Conservation (phyloP, 2,329 filamentous ascomycete species). For the Aspergillus intermedius region DNA sequence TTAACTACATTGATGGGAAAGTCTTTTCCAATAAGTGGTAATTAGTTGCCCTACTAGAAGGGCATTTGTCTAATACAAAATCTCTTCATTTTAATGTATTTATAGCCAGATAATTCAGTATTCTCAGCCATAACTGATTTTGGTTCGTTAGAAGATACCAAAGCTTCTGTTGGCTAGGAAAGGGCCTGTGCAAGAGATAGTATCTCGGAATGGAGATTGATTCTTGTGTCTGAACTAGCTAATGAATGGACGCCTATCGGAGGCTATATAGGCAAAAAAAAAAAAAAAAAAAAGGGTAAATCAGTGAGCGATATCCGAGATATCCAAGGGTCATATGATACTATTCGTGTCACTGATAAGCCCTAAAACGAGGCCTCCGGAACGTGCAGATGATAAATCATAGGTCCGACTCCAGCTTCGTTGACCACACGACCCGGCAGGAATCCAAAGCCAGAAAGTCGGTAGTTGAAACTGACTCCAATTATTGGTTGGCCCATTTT, state of each 20-base stretch:
- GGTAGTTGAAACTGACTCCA: too few relatives aligned
- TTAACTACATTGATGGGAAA: constrained; percentile 46
- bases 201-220: not conserved
- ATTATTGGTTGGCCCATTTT: too few relatives aligned
- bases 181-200: not conserved
- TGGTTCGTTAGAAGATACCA: not conserved
- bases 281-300: too few relatives aligned
- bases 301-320: too few relatives aligned
- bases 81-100: not conserved
- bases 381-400: too few relatives aligned
- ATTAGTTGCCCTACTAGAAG: not conserved
- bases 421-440: too few relatives aligned
- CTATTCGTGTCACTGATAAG: too few relatives aligned
- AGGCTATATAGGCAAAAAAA: too few relatives aligned
- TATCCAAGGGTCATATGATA: too few relatives aligned
- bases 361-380: too few relatives aligned
- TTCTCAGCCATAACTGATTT: not conserved
- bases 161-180: not conserved
- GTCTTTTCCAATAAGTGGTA: constrained; percentile 45
- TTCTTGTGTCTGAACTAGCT: not conserved
- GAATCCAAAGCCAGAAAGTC: too few relatives aligned
- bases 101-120: not conserved
- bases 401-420: too few relatives aligned
- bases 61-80: not conserved
- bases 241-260: not conserved